Base-by-base conservation (phyloP, 2,329 filamentous ascomycete genomes). In the Aureobasidium musti region DNA sequence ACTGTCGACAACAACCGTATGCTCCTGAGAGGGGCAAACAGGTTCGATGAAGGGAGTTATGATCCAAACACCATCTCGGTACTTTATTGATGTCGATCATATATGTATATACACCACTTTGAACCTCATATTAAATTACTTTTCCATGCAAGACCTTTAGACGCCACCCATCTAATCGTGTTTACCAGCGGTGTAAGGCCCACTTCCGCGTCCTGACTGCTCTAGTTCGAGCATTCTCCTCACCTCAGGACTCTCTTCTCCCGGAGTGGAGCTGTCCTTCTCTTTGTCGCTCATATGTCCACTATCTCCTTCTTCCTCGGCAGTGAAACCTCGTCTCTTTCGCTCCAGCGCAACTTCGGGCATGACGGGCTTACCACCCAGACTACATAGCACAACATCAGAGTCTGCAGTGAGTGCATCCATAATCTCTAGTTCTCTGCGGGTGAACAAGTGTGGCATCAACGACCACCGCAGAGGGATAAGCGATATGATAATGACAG, bases 401-500 rank as follows among this genome's bases (percentile, higher is more conserved):
- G 81, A 81, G 66, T 82, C 81, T 3, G 83, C 84, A 0, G 84
- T 86, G 30, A 84, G 80, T 26, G 79, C 80, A 73, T 87, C 84
- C 67, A 87, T 70, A 0, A 84, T 71, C 19, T 77, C 72, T 13
- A 87, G 72, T 70, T 86, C 84, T 21, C 79, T 69, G 5, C 76
- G 71, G 0, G 76, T 77, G 68, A 87, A 86, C 74, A 82, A 83
- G 19, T 75, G 71, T 0, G 84, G 84, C 69, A 87, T 74, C 0
- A 82, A 64, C 64, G 79, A 77, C 68, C 81, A 83, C 3, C 84
- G 76, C 35, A 86, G 70, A 0, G 85, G 85, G 8, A 87, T 86
- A 21, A 87, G 77, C 4, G 82, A 73, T 21, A 84, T 78, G 67
- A 87, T 86, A 61, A 87, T 79, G 17, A 87, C 79, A 0, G 85